These are phyloP conservation scores for Secale cereale DNA, from an alignment of 176 grass and related monocot species.

Conservation along the genomic window DNA sequence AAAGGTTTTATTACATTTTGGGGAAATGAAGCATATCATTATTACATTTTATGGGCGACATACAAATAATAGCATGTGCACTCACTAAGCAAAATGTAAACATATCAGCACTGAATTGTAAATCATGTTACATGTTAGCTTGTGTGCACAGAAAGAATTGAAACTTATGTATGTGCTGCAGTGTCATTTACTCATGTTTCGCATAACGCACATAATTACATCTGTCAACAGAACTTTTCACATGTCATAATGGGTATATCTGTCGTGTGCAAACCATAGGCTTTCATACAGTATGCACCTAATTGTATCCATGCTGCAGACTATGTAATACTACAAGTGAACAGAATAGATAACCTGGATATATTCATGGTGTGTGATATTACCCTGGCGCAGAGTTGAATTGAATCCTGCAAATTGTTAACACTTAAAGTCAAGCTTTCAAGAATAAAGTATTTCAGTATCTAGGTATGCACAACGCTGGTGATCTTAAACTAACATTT, in stretches of 20 bases:
- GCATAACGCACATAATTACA: background rate
- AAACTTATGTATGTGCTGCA: background rate
- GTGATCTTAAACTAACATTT: background rate
- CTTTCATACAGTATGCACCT: background rate
- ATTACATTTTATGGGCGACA: background rate
- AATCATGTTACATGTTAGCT: background rate
- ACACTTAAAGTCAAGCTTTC: constrained; percentile 25
- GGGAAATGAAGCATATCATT: background rate
- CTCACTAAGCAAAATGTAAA: background rate
- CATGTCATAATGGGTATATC: too few species aligned
- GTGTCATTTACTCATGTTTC: background rate
- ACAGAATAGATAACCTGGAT: constrained; percentile 61
- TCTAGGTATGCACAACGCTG: background rate
- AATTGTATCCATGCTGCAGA: constrained; percentile 3
- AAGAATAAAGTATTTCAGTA: background rate
- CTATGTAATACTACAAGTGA: background rate
- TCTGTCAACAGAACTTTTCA: background rate
- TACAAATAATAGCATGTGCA: constrained; percentile 1
- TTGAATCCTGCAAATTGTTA: constrained; percentile 78
- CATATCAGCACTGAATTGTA: background rate
- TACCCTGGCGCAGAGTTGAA: constrained; percentile 94
- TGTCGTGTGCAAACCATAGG: too few species aligned
- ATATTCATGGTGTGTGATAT: constrained; percentile 99
- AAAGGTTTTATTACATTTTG: background rate
- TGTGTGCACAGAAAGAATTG: background rate